Percentiles rank a stretch among this genome's conserved stretches.
Evolutionary conservation across 352 stramenopile species (phyloP).

Genomic region (Globisporangium carolinianum): DNA sequence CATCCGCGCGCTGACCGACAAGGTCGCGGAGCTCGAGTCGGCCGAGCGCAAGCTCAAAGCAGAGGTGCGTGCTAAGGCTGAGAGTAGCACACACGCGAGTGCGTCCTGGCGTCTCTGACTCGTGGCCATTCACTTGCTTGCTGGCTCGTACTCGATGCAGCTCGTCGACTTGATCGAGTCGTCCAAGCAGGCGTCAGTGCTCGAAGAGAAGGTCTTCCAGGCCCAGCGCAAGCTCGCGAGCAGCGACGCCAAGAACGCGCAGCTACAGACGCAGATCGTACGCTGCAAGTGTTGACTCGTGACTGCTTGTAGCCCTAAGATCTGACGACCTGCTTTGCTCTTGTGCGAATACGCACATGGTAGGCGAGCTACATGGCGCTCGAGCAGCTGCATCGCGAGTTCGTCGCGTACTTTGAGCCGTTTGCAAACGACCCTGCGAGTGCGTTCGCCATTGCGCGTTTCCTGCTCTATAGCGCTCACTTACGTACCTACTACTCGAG

Average conservation of each 20-base stretch:
- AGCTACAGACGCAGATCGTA: constrained; percentile 46
- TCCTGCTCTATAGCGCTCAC: background rate
- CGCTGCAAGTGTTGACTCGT: constrained; percentile 6
- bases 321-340: too few relatives aligned
- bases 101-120: background rate
- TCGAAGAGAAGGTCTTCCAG: constrained; percentile 60
- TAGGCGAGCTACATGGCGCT: constrained; percentile 35
- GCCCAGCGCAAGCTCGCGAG: constrained; percentile 39
- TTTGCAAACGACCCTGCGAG: constrained; percentile 38
- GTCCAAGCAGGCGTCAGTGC: constrained; percentile 46
- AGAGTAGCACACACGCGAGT: too few relatives aligned
- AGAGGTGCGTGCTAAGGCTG: constrained; percentile 24
- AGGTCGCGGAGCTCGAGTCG: constrained; percentile 52
- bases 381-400: constrained; percentile 36
- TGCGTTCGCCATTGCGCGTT: constrained; percentile 11
- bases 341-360: background rate
- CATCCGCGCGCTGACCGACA: constrained; percentile 46
- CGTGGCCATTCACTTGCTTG: too few relatives aligned
- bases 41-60: constrained; percentile 61
- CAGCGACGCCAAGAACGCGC: constrained; percentile 42
- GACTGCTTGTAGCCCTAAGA: too few relatives aligned
- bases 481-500: background rate
- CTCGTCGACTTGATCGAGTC: constrained; percentile 62
- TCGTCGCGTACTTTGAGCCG: constrained; percentile 38
- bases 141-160: constrained; percentile 15